These are phyloP conservation scores for Leptomonas seymouri DNA, from an alignment of 208 protist genomes.

Conservation along the genomic window DNA sequence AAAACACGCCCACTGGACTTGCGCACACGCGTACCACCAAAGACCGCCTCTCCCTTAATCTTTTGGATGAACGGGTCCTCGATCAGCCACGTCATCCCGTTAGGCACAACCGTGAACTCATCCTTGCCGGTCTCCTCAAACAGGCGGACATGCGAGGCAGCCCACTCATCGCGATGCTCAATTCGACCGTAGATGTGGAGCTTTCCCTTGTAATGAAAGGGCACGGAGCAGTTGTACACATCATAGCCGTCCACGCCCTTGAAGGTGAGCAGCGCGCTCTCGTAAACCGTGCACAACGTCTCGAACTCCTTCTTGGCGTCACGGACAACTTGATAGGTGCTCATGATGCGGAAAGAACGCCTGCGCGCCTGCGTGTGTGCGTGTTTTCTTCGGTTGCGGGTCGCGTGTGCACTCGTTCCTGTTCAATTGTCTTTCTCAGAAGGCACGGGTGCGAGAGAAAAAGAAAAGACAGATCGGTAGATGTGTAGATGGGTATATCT, in stretches of 20 bases:
- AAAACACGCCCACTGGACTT: slow-evolving; percentile 41
- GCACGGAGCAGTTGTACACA: slow-evolving; percentile 69
- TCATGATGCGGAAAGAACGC: slow-evolving; percentile 17
- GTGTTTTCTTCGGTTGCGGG: not conserved
- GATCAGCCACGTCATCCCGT: slow-evolving; percentile 51
- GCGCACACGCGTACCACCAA: slow-evolving; percentile 56
- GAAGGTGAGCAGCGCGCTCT: slow-evolving; percentile 51
- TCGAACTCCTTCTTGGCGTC: slow-evolving; percentile 50
- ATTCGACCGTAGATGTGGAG: slow-evolving; percentile 58
- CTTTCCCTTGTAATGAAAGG: slow-evolving; percentile 55
- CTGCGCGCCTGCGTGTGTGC: not conserved
- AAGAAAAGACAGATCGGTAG: slow-evolving; percentile 4
- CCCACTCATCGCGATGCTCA: slow-evolving; percentile 52
- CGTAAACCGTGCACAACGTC: slow-evolving; percentile 38
- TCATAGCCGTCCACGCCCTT: slow-evolving; percentile 57
- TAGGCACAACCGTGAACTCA: slow-evolving; percentile 51
- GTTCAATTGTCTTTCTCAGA: slow-evolving; percentile 2
- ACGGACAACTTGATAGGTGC: slow-evolving; percentile 36
- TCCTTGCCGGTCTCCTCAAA: slow-evolving; percentile 66
- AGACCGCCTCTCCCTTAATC: slow-evolving; percentile 51
- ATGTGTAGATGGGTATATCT: slow-evolving; percentile 10
- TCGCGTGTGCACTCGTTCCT: not conserved
- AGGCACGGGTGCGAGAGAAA: not conserved
- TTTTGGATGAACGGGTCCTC: slow-evolving; percentile 58
- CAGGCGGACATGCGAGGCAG: slow-evolving; percentile 47